Evolutionary conservation across 192 early-diverging fungal genomes (phyloP).

Genomic region (Anaeromyces robustus): DNA sequence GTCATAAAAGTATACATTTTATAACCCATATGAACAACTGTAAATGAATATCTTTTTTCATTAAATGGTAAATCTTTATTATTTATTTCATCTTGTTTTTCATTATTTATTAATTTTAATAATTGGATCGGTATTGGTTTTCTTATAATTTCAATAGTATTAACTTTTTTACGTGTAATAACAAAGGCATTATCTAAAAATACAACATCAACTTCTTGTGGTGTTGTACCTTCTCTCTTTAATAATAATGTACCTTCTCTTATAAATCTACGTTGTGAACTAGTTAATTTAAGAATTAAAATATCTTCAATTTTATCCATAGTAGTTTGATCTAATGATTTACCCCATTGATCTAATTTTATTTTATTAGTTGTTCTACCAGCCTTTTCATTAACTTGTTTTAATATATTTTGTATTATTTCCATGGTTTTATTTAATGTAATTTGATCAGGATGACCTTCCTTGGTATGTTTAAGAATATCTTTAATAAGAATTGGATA

Average conservation of each 20-base stretch:
- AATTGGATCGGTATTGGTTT: neutral
- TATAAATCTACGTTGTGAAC: neutral
- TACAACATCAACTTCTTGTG: neutral
- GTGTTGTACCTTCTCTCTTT: neutral
- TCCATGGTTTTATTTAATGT: constrained; percentile 51
- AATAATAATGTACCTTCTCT: neutral
- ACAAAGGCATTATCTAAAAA: neutral
- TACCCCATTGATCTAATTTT: constrained; percentile 30
- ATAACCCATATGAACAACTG: neutral
- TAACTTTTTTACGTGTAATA: neutral
- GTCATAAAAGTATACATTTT: neutral
- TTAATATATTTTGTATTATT: constrained; percentile 55
- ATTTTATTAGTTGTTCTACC: constrained; percentile 82
- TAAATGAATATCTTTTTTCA: neutral
- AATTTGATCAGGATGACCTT: constrained; percentile 60
- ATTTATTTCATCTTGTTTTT: neutral
- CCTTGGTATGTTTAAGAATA: constrained; percentile 65
- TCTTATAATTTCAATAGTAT: neutral
- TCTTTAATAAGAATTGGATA: constrained; percentile 74
- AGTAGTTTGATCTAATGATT: neutral
- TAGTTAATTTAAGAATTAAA: neutral
- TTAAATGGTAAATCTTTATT: neutral
- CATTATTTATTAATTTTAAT: neutral
- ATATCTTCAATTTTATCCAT: neutral
- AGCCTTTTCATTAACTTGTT: constrained; percentile 68